Percentiles rank a stretch among this genome's conserved stretches.
These are phyloP conservation scores for Pilobolus umbonatus DNA, from an alignment of 192 early-diverging fungal species.

Conservation along the genomic window DNA sequence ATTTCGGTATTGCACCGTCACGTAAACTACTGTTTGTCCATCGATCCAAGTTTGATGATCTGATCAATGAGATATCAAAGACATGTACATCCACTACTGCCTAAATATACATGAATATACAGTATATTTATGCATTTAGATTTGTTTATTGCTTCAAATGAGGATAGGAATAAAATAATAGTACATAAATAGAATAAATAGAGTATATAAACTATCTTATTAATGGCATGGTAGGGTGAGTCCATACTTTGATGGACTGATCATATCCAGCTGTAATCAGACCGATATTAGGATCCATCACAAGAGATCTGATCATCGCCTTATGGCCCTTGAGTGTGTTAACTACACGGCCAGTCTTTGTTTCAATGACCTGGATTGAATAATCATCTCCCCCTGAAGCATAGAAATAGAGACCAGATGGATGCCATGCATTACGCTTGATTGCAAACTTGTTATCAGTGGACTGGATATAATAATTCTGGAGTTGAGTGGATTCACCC, in stretches of 20 bases:
- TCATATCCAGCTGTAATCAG: constrained; percentile 59
- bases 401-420: constrained; percentile 57
- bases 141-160: not conserved
- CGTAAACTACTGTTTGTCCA: constrained; percentile 63
- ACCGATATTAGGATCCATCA: constrained; percentile 40
- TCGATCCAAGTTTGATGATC: constrained; percentile 45
- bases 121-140: no score
- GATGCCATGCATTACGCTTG: constrained; percentile 61
- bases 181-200: not conserved
- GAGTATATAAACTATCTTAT: not conserved
- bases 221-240: not conserved
- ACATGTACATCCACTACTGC: constrained; percentile 25
- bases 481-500: constrained; percentile 42
- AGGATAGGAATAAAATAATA: not conserved
- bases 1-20: constrained; percentile 76
- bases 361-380: constrained; percentile 46
- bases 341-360: constrained; percentile 42
- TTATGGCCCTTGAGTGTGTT: constrained; percentile 51
- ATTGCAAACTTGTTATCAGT: constrained; percentile 53
- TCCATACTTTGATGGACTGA: constrained; percentile 52
- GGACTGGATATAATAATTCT: constrained; percentile 57
- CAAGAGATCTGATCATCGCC: constrained; percentile 46
- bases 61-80: constrained; percentile 44
- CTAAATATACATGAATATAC: not conserved
- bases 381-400: constrained; percentile 59